phyloP scores from a whole-genome alignment of 352 stramenopile genomes.

The Pythium sukuiense region DNA sequence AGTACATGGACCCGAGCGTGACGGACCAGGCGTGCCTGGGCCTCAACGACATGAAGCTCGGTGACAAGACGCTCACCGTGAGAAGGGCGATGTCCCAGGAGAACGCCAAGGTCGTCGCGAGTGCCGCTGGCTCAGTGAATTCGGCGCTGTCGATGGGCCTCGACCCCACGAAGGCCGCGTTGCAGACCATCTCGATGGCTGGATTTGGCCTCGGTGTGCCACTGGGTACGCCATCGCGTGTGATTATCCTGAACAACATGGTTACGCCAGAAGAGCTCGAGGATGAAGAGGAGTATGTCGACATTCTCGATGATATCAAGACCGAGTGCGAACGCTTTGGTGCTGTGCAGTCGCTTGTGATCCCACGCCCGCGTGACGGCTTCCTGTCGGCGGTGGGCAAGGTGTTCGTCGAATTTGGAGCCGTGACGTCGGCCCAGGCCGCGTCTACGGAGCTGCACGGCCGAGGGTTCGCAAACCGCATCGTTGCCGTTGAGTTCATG shows the following conservation, averaged over 20 bases:
- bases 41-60: slow-evolving; percentile 95
- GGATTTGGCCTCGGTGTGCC: slow-evolving; percentile 43
- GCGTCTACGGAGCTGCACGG: slow-evolving; percentile 91
- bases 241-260: slow-evolving; percentile 98
- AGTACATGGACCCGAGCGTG: slow-evolving; percentile 92
- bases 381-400: slow-evolving; percentile 63
- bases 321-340: slow-evolving; percentile 93
- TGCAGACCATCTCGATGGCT: slow-evolving; percentile 73
- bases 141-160: slow-evolving; percentile 66
- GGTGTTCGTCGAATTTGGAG: slow-evolving; percentile 93
- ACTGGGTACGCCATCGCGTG: slow-evolving; percentile 62
- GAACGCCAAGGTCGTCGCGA: slow-evolving; percentile 63
- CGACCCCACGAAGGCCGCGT: slow-evolving; percentile 58
- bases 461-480: slow-evolving; percentile 92
- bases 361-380: slow-evolving; percentile 72
- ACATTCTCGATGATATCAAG: slow-evolving; percentile 96
- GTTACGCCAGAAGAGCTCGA: slow-evolving; percentile 95
- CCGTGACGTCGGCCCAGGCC: slow-evolving; percentile 66
- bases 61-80: slow-evolving; percentile 91
- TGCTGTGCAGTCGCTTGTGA: slow-evolving; percentile 74
- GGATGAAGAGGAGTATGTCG: slow-evolving; percentile 94
- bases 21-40: slow-evolving; percentile 93
- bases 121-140: slow-evolving; percentile 65
- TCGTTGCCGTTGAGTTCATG: slow-evolving; percentile 90
- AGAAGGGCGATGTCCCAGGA: slow-evolving; percentile 82